Evolutionary conservation across 2,329 filamentous ascomycete genomes (phyloP).

Genomic region (Trichoderma breve): DNA sequence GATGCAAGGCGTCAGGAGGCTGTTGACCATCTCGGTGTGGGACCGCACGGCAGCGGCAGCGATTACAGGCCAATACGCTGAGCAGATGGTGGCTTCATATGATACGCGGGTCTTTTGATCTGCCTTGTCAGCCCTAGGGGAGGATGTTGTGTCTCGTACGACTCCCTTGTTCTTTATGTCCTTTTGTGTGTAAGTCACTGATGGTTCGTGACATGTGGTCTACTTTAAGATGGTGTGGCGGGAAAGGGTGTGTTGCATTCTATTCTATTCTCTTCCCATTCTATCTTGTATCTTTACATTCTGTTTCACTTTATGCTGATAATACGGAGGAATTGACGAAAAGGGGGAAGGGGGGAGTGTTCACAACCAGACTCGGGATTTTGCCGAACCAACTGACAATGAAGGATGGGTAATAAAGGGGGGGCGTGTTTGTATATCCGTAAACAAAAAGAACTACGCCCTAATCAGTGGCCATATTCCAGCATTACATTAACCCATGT

Average conservation of each 20-base stretch:
- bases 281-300: not conserved
- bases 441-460: not conserved
- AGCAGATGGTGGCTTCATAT: not conserved
- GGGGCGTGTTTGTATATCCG: not conserved
- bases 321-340: not conserved
- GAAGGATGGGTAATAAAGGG: not conserved
- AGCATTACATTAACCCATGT: not conserved
- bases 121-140: slow-evolving; percentile 16
- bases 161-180: not conserved
- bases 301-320: not conserved
- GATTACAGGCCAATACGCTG: not conserved
- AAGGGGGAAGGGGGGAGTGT: not conserved
- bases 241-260: not conserved
- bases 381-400: not conserved
- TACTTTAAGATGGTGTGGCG: not conserved
- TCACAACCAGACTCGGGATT: not conserved
- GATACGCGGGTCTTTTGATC: not conserved
- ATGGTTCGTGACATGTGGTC: not conserved
- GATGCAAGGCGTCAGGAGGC: not conserved
- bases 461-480: not conserved
- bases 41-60: not conserved
- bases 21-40: not conserved
- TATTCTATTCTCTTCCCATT: not conserved
- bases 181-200: not conserved
- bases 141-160: not conserved